phyloP scores from a whole-genome alignment of 169 alveolate genomes.

The Cardiosporidium cionae region DNA sequence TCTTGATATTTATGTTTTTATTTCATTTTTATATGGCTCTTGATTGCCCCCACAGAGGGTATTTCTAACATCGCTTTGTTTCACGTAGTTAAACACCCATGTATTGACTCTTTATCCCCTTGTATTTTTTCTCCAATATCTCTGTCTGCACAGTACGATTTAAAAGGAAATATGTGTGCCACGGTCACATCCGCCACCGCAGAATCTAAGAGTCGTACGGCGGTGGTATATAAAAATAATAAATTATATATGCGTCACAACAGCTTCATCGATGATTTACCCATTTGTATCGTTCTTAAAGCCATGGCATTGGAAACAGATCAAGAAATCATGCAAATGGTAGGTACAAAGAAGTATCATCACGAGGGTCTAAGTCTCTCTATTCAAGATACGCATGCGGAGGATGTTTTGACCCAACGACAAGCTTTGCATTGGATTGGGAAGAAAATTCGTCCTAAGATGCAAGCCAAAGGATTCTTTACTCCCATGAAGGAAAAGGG shows the following conservation, averaged over 20 bases:
- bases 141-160: constrained; percentile 55
- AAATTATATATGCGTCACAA: constrained; percentile 88
- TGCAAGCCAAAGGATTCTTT: constrained; percentile 63
- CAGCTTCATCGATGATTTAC: constrained; percentile 89
- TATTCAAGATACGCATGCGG: constrained; percentile 26
- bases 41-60: too few species aligned
- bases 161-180: constrained; percentile 84
- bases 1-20: too few species aligned
- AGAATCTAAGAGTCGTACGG: constrained; percentile 93
- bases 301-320: constrained; percentile 97
- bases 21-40: too few species aligned
- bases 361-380: constrained; percentile 13
- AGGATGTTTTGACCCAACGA: constrained; percentile 65
- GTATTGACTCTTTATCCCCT: too few species aligned
- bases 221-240: constrained; percentile 83
- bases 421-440: constrained; percentile 81
- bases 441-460: constrained; percentile 64
- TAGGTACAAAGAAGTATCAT: constrained; percentile 55
- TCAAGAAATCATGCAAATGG: constrained; percentile 93
- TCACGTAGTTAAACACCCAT: too few species aligned
- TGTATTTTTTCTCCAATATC: background rate
- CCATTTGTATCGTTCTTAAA: constrained; percentile 88
- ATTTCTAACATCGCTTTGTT: too few species aligned
- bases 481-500: constrained; percentile 57
- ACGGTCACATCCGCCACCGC: constrained; percentile 94